Base-by-base conservation (phyloP, 2,329 filamentous ascomycete species). In the Pseudogymnoascus sp. region DNA sequence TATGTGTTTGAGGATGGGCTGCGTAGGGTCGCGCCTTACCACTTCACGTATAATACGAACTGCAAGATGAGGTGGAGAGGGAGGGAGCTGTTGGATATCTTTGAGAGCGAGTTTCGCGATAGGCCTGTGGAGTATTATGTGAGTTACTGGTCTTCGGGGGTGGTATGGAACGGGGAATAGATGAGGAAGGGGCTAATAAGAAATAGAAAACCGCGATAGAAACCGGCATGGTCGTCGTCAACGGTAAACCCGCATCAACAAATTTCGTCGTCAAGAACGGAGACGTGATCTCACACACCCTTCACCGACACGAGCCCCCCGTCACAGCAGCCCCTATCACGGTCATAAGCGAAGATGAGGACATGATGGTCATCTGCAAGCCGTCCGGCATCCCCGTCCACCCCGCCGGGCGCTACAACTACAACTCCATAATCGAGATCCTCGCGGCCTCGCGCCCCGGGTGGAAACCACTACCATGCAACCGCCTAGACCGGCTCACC, bases 311-410 rank as follows among this genome's bases (percentile, higher is more conserved):
- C 74, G 95, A 99, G 76, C 95, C 95, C 1, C 95, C 95, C 0
- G 91, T 97, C 33, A 93, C 91, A 1, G 87, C 86, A 14, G 84
- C 90, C 43, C 85, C 90, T 0, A 88, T 99, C 60, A 85, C 84
- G 14, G 83, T 97, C 53, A 86, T 99, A 40, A 89, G 96, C 75
- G 95, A 99, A 75, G 91, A 96, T 69, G 85, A 96, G 53, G 89
- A 93, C 68, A 88, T 99, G 80, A 89, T 99, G 64, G 93, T 98
- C 66, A 96, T 99, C 74, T 92, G 97, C 78, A 99, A 99, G 76
- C 95, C 95, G 0, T 89, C 93, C 0, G 95, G 95, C 6, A 88
- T 99, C 41, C 95, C 95, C 0, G 95, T 99, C 0, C 95, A 99
- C 75, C 91, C 95, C 5, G 93, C 95, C 0, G 95, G 95, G 5